These are phyloP conservation scores for Colletotrichum sublineola DNA, from an alignment of 2,329 filamentous ascomycete species.

Conservation along the genomic window DNA sequence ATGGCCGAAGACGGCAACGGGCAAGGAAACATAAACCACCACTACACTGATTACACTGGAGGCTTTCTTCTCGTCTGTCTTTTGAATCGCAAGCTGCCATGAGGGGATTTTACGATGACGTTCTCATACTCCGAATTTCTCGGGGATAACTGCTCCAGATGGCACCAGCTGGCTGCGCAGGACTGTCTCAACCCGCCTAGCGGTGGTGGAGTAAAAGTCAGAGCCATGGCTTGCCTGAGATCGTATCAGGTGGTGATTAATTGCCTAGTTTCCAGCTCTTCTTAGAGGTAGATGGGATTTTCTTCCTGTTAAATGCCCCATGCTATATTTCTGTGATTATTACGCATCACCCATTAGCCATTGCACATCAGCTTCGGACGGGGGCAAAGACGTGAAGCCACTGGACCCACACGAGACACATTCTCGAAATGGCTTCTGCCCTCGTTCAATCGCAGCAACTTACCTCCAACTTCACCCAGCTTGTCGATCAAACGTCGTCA, in stretches of 20 bases:
- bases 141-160: neutral
- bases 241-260: conserved; percentile 17
- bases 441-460: conserved; percentile 10
- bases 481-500: conserved; percentile 4
- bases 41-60: neutral
- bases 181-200: neutral
- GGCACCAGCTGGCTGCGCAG: neutral
- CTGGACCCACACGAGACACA: conserved; percentile 26
- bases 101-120: conserved; percentile 8
- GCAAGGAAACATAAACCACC: too few relatives aligned
- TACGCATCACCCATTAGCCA: too few relatives aligned
- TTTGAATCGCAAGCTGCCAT: neutral
- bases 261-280: conserved; percentile 11
- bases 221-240: conserved; percentile 27
- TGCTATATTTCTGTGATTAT: neutral
- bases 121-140: neutral
- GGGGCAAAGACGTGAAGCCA: conserved; percentile 7
- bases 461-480: conserved; percentile 33
- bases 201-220: neutral
- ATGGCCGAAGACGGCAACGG: neutral
- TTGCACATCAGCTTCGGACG: neutral
- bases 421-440: conserved; percentile 30
- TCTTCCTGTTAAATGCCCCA: neutral
- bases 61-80: neutral
- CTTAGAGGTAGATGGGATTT: too few relatives aligned